Conservation (phyloP, 768 basidiomycete genomes). For the Mycena leptocephala region DNA sequence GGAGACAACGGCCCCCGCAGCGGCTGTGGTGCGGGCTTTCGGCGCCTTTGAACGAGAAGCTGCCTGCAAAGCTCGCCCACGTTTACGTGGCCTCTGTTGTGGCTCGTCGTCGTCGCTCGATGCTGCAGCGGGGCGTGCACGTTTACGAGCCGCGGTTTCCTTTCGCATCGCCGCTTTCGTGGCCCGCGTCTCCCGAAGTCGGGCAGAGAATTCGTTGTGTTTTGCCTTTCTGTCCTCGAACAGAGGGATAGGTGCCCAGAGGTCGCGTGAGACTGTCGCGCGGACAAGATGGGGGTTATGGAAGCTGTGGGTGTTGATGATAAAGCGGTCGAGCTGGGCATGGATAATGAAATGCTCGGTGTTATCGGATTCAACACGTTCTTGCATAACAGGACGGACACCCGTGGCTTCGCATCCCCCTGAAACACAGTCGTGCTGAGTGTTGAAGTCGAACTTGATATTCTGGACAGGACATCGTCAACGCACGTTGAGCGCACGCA, state of each 20-base stretch:
- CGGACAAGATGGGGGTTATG: constrained; percentile 1
- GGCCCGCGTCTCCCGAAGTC: background rate
- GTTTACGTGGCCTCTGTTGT: background rate
- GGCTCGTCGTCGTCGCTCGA: background rate
- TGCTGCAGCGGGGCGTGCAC: background rate
- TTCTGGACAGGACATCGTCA: no score
- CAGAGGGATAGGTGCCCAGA: background rate
- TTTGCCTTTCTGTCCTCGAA: background rate
- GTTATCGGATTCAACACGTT: background rate
- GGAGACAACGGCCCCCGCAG: background rate
- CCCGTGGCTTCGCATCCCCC: background rate
- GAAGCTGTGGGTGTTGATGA: constrained; percentile 5
- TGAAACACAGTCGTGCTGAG: background rate
- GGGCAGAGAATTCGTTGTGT: background rate
- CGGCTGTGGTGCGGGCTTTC: background rate
- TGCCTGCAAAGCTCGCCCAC: background rate
- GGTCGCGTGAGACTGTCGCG: constrained; percentile 2
- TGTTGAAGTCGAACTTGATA: background rate
- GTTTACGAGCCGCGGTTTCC: background rate
- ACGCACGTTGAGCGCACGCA: background rate
- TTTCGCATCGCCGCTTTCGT: background rate
- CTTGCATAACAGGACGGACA: background rate
- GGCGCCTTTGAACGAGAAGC: background rate
- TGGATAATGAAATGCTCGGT: background rate
- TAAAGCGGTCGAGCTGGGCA: background rate